Percentiles rank a stretch among this genome's conserved stretches.
Conservation (phyloP, 768 basidiomycete genomes). For the Fibroporia radiculosa region DNA sequence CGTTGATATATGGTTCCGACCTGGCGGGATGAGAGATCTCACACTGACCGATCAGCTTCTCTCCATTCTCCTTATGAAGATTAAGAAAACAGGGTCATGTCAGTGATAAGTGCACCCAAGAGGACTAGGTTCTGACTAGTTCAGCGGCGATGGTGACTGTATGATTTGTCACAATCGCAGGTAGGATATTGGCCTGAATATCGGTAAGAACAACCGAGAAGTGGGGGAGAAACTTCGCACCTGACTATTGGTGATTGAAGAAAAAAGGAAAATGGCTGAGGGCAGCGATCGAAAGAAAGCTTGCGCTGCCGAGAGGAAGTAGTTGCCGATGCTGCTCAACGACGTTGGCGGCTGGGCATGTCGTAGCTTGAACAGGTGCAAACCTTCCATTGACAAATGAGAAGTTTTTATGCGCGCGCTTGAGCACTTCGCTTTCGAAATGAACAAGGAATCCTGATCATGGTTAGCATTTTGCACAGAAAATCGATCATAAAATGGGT, state of each 20-base stretch:
- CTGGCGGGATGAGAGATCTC: constrained; percentile 84
- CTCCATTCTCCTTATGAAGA: constrained; percentile 54
- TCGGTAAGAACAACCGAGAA: constrained; percentile 4
- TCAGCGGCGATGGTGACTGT: constrained; percentile 94
- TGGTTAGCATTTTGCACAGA: neutral
- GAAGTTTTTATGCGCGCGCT: constrained; percentile 89
- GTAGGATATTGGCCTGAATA: constrained; percentile 67
- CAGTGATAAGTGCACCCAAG: neutral
- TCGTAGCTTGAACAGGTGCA: no score
- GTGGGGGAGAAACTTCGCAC: constrained; percentile 14
- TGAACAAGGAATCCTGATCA: constrained; percentile 79
- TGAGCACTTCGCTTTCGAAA: constrained; percentile 83
- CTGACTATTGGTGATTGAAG: constrained; percentile 81
- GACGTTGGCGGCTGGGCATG: neutral
- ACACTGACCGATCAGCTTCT: constrained; percentile 82
- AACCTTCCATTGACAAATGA: constrained; percentile 87
- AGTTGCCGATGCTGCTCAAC: constrained; percentile 69
- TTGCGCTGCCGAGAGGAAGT: constrained; percentile 83
- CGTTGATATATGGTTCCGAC: constrained; percentile 18
- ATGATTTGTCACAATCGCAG: constrained; percentile 89
- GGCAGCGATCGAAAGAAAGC: constrained; percentile 89
- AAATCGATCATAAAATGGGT: neutral
- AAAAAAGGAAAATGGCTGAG: constrained; percentile 89
- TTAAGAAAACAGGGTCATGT: constrained; percentile 5
- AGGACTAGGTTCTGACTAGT: constrained; percentile 38